Evolutionary conservation across 1,284 basidiomycete genomes (phyloP), one percentile per base, ranked within the genome.

Genomic region (Leccinum pallidistipes): DNA sequence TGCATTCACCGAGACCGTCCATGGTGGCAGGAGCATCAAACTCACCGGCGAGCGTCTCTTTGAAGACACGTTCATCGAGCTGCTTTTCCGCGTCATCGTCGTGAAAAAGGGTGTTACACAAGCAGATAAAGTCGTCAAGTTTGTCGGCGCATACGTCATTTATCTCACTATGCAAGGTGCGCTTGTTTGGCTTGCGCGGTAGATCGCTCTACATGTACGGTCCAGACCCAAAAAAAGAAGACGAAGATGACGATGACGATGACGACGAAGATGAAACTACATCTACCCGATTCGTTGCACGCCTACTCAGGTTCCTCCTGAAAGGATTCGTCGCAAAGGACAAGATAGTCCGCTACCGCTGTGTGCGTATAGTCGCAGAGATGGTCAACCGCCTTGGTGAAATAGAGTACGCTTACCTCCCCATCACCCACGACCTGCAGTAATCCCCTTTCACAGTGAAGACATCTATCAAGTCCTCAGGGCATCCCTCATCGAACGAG

Each of bases 311-410:
- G 55, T 93, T 92, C 78, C 81, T 97, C 27, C 79, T 96, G 57
- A 85, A 86, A 62, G 95, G 95, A 0, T 95, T 95, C 75, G 75
- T 83, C 11, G 92, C 95, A 3, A 98, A 97, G 76, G 91, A 96
- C 80, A 98, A 97, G 80, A 84, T 85, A 58, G 89, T 93, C 27
- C 84, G 95, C 11, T 94, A 90, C 69, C 85, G 95, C 18, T 90
- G 88, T 62, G 84, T 93, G 0, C 88, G 92, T 61, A 77, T 92
- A 40, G 83, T 93, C n/a, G 87, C 90, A 21, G 88, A 92, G 66
- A 87, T 94, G 78, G 88, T 96, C 55, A 82, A 86, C 4, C 86
- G 88, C 63, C 79, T 96, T 1, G 91, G 91, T 9, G 91, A 94
- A 77, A 85, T 96, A 50, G 93, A 95, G 94, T 91, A 72, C 66